These are phyloP conservation scores for Chlorella sp. DNA, from an alignment of 139 green algal species.

Conservation along the genomic window DNA sequence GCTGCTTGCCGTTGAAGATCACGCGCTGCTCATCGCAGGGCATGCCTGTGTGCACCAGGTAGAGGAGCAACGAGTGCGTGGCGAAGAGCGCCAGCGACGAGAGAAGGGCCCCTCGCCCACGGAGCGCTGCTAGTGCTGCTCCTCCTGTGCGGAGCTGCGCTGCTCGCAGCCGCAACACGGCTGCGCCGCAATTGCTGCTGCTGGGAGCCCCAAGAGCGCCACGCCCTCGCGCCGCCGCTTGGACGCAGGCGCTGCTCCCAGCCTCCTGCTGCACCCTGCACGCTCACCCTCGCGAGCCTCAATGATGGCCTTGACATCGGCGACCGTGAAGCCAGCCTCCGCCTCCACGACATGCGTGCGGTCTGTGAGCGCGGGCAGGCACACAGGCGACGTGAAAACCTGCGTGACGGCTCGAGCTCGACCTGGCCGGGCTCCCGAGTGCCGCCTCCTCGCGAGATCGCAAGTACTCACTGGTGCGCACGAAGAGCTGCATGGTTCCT, in stretches of 20 bases:
- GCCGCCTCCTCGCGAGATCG: constrained; percentile 14
- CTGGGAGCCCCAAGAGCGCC: too few species aligned
- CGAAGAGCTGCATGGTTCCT: constrained; percentile 57
- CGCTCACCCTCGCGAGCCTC: constrained; percentile 67
- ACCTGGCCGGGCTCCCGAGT: neutral
- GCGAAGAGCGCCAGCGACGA: too few species aligned
- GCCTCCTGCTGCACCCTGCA: too few species aligned
- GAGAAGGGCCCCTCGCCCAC: too few species aligned
- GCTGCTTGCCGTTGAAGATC: constrained; percentile 74
- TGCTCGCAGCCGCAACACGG: too few species aligned
- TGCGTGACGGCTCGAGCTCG: neutral
- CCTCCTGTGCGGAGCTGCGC: neutral
- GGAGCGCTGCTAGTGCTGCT: too few species aligned
- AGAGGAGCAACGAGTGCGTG: too few species aligned
- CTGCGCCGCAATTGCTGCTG: too few species aligned
- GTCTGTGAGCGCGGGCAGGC: constrained; percentile 44
- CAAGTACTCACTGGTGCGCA: constrained; percentile 55
- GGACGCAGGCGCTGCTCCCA: too few species aligned
- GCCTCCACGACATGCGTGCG: constrained; percentile 72
- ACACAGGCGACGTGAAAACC: neutral
- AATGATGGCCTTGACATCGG: constrained; percentile 74
- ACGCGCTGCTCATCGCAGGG: constrained; percentile 64
- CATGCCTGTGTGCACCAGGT: too few species aligned
- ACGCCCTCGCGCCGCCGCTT: too few species aligned
- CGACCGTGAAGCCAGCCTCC: constrained; percentile 52